Percentiles rank a stretch among this genome's conserved stretches.
phyloP scores from a whole-genome alignment of 2,329 filamentous ascomycete genomes.

The Beauveria scarabaeidicola region DNA sequence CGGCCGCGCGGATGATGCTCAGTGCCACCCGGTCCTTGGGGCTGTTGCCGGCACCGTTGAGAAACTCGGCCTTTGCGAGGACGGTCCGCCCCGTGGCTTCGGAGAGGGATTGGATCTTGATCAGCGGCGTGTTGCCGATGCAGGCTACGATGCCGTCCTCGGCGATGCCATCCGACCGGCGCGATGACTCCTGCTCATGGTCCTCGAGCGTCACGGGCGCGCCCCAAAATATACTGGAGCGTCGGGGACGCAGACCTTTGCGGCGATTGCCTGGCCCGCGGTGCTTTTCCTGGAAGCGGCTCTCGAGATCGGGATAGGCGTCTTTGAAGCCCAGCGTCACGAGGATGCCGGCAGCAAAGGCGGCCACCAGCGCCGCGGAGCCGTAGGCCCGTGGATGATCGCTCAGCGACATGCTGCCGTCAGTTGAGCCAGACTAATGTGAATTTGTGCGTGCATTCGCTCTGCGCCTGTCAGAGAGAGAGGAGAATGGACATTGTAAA shows the following conservation, averaged over 20 bases:
- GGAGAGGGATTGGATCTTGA: slow-evolving; percentile 78
- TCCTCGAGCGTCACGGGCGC: slow-evolving; percentile 47
- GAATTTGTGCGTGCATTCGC: background rate
- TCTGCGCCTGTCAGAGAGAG: background rate
- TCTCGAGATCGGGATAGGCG: slow-evolving; percentile 65
- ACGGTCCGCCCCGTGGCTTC: slow-evolving; percentile 83
- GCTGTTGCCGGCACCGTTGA: slow-evolving; percentile 89
- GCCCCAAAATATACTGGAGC: slow-evolving; percentile 38
- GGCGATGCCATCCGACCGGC: slow-evolving; percentile 30
- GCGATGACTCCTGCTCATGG: slow-evolving; percentile 31
- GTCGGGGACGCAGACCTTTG: slow-evolving; percentile 13
- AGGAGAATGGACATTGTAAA: background rate
- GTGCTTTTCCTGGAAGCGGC: slow-evolving; percentile 46
- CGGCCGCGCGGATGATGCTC: slow-evolving; percentile 77
- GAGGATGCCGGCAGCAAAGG: slow-evolving; percentile 70
- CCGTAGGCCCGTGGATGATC: slow-evolving; percentile 55
- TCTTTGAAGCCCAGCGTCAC: slow-evolving; percentile 73
- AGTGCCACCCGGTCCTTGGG: slow-evolving; percentile 94
- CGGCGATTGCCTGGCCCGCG: slow-evolving; percentile 15
- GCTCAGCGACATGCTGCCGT: slow-evolving; percentile 45
- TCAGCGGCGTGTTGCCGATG: slow-evolving; percentile 87
- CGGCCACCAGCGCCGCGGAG: slow-evolving; percentile 56
- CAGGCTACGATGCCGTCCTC: slow-evolving; percentile 78
- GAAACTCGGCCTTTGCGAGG: slow-evolving; percentile 88
- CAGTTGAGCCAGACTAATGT: background rate